Evolutionary conservation across 345 rosid species (phyloP).

Genomic region (Turnera subulata): DNA sequence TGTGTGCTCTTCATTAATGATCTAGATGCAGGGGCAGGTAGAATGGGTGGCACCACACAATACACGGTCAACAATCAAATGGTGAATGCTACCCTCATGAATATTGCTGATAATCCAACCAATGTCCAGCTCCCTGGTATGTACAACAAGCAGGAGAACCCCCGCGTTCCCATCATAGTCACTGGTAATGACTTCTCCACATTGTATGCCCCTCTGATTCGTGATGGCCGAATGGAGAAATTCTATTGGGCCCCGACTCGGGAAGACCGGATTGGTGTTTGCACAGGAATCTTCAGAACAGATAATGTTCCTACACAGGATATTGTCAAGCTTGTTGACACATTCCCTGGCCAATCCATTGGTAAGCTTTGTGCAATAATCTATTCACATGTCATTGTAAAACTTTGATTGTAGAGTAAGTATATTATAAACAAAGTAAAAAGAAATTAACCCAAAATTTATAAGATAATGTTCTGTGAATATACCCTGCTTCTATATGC

Average conservation of each 20-base stretch:
- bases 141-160: slow-evolving; percentile 53
- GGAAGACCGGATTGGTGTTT: slow-evolving; percentile 53
- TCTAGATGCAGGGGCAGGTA: slow-evolving; percentile 54
- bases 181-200: slow-evolving; percentile 62
- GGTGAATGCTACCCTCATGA: slow-evolving; percentile 66
- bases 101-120: slow-evolving; percentile 59
- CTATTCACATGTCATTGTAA: no score
- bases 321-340: slow-evolving; percentile 48
- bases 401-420: no score
- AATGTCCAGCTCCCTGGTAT: slow-evolving; percentile 54
- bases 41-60: slow-evolving; percentile 53
- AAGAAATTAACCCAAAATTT: no score
- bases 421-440: no score
- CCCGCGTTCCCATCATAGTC: slow-evolving; percentile 50
- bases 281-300: slow-evolving; percentile 41
- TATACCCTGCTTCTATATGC: no score
- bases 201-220: slow-evolving; percentile 52
- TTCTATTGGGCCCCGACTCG: slow-evolving; percentile 61
- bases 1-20: slow-evolving; percentile 54
- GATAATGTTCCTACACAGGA: slow-evolving; percentile 37
- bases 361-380: slow-evolving; percentile 25
- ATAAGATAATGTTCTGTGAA: no score
- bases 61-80: slow-evolving; percentile 56
- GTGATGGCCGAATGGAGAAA: slow-evolving; percentile 61
- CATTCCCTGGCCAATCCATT: slow-evolving; percentile 53